Evolutionary conservation across 495 filamentous ascomycete species (phyloP).

Genomic region (Aspergillus saccharolyticus): DNA sequence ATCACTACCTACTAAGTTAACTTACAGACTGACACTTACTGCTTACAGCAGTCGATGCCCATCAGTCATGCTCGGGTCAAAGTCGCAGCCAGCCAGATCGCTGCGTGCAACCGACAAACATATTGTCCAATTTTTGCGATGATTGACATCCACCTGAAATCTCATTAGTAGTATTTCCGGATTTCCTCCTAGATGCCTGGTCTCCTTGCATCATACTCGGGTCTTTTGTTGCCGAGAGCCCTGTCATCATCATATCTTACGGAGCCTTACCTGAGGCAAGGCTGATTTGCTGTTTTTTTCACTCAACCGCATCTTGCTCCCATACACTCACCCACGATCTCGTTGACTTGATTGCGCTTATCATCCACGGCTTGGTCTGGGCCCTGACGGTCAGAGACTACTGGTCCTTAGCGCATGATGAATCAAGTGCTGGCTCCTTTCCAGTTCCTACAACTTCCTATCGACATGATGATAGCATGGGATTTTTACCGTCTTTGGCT

Average conservation of each 20-base stretch:
- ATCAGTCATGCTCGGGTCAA: background rate
- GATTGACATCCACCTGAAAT: background rate
- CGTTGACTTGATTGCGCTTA: background rate
- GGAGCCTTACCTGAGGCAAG: background rate
- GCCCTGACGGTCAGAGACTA: background rate
- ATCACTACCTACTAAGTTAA: no score
- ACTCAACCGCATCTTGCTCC: background rate
- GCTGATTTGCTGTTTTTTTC: no score
- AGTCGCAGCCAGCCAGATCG: background rate
- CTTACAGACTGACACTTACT: no score
- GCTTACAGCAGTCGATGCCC: background rate
- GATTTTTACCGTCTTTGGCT: background rate
- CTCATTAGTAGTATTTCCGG: no score
- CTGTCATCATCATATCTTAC: background rate
- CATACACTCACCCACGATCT: background rate
- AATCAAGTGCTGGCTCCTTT: background rate
- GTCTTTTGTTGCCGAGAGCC: background rate
- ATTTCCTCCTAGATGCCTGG: background rate
- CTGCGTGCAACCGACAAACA: background rate
- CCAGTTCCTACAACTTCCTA: background rate
- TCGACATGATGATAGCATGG: background rate
- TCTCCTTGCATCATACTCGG: background rate
- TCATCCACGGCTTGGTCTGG: background rate
- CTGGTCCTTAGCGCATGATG: background rate
- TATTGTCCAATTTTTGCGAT: background rate